Percentiles rank a stretch among this genome's conserved stretches.
These are phyloP conservation scores for Arctium lappa DNA, from an alignment of 129 eudicot genomes.

Conservation along the genomic window DNA sequence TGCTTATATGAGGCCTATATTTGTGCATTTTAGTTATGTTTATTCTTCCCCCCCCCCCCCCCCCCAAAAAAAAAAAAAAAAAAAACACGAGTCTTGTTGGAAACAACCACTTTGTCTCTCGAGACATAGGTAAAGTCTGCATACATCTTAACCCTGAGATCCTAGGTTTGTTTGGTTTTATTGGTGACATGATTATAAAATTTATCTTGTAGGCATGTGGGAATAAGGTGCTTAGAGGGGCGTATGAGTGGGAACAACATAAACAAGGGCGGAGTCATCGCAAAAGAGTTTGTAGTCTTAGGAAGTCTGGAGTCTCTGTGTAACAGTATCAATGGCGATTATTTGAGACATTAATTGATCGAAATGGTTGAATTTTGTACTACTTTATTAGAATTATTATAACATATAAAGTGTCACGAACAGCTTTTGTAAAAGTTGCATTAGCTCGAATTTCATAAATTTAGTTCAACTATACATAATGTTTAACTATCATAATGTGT, in stretches of 20 bases:
- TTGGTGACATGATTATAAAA: background rate
- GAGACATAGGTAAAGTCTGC: background rate
- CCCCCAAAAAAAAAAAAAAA: no score
- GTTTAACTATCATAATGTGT: no score
- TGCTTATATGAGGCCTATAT: background rate
- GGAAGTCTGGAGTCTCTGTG: constrained; percentile 47
- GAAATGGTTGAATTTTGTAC: background rate
- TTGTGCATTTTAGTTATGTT: background rate
- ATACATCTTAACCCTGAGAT: background rate
- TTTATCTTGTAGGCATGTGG: constrained; percentile 68
- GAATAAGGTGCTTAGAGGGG: constrained; percentile 86
- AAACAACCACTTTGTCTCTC: background rate
- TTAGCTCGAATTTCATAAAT: background rate
- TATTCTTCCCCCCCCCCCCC: background rate
- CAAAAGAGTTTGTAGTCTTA: constrained; percentile 60
- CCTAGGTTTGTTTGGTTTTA: background rate
- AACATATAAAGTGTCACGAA: background rate
- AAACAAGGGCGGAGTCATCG: constrained; percentile 80
- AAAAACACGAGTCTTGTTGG: background rate
- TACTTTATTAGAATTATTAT: background rate
- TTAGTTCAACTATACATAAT: background rate
- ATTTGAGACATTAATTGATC: background rate
- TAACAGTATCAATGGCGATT: background rate
- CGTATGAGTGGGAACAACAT: constrained; percentile 93
- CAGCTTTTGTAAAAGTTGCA: background rate